Percentiles rank a stretch among this genome's conserved stretches.
phyloP scores from a whole-genome alignment of 768 basidiomycete species.

The Austroboletus festivus region DNA sequence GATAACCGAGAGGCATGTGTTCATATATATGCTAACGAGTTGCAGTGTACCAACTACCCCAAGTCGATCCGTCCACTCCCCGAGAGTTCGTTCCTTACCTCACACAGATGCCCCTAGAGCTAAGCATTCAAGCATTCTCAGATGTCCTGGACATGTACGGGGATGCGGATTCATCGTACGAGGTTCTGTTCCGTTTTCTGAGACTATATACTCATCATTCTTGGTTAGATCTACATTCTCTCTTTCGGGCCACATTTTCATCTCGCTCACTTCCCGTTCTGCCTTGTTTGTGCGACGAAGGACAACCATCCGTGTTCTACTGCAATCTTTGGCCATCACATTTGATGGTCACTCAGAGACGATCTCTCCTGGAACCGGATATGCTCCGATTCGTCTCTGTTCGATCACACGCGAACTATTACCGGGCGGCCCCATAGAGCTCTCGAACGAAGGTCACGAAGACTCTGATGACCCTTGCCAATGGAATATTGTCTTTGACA shows the following conservation, averaged over 20 bases:
- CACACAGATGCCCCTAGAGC: constrained; percentile 59
- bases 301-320: constrained; percentile 47
- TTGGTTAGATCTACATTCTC: constrained; percentile 75
- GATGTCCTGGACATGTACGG: constrained; percentile 68
- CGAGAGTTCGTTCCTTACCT: constrained; percentile 11
- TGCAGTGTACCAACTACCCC: constrained; percentile 4
- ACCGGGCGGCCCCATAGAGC: constrained; percentile 46
- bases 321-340: constrained; percentile 68
- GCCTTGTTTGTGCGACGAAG: constrained; percentile 53
- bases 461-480: constrained; percentile 49
- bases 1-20: constrained; percentile 25
- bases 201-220: constrained; percentile 3
- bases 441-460: constrained; percentile 64
- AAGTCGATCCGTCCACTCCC: constrained; percentile 6
- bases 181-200: constrained; percentile 3
- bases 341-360: constrained; percentile 88
- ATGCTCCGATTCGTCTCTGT: constrained; percentile 67
- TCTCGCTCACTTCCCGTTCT: constrained; percentile 57
- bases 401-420: constrained; percentile 60
- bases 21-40: constrained; percentile 28
- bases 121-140: constrained; percentile 61
- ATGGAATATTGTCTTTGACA: constrained; percentile 79
- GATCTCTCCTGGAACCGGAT: constrained; percentile 60
- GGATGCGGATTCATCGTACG: constrained; percentile 62
- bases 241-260: constrained; percentile 73